Evolutionary conservation across 2,329 filamentous ascomycete species (phyloP).

Genomic region (Fusarium irregulare): DNA sequence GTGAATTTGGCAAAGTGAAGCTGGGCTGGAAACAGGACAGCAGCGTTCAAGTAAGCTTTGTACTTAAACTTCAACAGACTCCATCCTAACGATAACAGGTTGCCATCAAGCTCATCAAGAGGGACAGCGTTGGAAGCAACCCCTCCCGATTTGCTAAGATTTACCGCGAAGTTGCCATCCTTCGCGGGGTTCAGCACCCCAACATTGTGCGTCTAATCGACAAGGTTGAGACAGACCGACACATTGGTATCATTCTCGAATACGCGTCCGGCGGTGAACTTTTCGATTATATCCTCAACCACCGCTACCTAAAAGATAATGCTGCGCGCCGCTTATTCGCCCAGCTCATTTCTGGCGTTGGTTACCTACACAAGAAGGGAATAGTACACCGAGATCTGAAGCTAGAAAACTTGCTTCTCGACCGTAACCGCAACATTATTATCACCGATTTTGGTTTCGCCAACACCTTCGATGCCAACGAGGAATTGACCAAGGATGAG

Average conservation of each 20-base stretch:
- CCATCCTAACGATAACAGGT: slow-evolving; percentile 65
- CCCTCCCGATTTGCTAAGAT: slow-evolving; percentile 94
- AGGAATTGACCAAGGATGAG: slow-evolving; percentile 90
- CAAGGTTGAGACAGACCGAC: slow-evolving; percentile 97
- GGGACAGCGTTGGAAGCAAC: slow-evolving; percentile 89
- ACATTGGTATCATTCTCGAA: slow-evolving; percentile 98
- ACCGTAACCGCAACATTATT: slow-evolving; percentile 98
- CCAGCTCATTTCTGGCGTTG: slow-evolving; percentile 94
- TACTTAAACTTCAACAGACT: background rate
- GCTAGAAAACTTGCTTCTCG: slow-evolving; percentile 92
- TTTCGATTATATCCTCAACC: slow-evolving; percentile 97
- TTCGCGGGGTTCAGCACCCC: slow-evolving; percentile 87
- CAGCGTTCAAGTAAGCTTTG: slow-evolving; percentile 74
- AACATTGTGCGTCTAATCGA: slow-evolving; percentile 98
- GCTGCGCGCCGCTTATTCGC: slow-evolving; percentile 92
- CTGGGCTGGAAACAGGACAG: slow-evolving; percentile 98
- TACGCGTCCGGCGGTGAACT: slow-evolving; percentile 98
- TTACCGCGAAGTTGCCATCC: slow-evolving; percentile 93
- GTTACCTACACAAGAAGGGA: slow-evolving; percentile 97
- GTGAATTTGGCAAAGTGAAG: slow-evolving; percentile 98
- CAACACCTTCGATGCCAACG: slow-evolving; percentile 91
- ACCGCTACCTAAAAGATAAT: slow-evolving; percentile 94
- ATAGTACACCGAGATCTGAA: slow-evolving; percentile 98
- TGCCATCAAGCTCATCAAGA: slow-evolving; percentile 96
- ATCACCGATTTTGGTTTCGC: slow-evolving; percentile 99